Evolutionary conservation across 2,329 filamentous ascomycete genomes (phyloP).

Genomic region (Clonostachys rhizophaga): DNA sequence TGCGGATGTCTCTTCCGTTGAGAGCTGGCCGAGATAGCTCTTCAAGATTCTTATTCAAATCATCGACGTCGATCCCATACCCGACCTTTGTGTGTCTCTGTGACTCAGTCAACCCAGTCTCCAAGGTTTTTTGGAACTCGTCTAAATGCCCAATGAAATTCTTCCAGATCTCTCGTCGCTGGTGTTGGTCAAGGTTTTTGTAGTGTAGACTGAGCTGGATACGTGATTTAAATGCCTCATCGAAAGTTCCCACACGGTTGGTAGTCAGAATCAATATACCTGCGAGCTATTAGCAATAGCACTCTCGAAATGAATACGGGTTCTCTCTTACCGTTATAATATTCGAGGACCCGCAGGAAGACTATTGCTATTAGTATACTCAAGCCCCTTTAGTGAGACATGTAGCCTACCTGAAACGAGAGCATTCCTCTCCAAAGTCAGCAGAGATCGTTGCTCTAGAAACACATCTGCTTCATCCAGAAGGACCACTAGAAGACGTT

Average conservation of each 20-base stretch:
- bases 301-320: no score
- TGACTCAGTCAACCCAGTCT: not conserved
- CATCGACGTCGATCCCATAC: not conserved
- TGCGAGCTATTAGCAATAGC: constrained; percentile 14
- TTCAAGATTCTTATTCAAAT: not conserved
- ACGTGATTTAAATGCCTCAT: constrained; percentile 27
- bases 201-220: constrained; percentile 26
- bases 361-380: not conserved
- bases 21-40: constrained; percentile 20
- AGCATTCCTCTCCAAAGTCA: no score
- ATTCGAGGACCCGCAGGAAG: not conserved
- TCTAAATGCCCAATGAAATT: no score
- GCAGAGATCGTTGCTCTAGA: no score
- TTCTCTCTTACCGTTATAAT: not conserved
- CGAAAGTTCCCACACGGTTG: constrained; percentile 25
- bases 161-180: constrained; percentile 18
- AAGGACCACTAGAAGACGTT: no score
- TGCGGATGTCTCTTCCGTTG: constrained; percentile 37
- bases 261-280: constrained; percentile 28
- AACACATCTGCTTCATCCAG: no score
- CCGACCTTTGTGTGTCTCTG: not conserved
- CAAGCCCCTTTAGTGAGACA: not conserved
- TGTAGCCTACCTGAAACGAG: no score
- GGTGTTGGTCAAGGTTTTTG: constrained; percentile 11
- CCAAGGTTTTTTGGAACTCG: no score